Conservation (phyloP, 257 asterid species). For the Agastache rugosa region DNA sequence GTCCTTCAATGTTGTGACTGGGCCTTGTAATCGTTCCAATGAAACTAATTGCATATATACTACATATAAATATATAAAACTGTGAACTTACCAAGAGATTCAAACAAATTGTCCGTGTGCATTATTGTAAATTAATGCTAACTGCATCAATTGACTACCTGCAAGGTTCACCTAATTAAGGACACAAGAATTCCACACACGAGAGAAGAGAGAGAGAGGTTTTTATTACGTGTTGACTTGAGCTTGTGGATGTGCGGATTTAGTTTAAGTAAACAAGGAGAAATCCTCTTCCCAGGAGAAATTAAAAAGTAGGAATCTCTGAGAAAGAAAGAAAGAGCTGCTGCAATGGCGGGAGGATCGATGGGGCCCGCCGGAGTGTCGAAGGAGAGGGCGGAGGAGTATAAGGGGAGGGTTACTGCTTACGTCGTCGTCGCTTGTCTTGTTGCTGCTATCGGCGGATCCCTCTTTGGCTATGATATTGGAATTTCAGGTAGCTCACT, state of each 20-base stretch:
- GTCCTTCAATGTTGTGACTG: no score
- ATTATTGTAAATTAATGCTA: no score
- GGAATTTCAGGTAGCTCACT: constrained; percentile 69
- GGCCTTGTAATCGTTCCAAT: no score
- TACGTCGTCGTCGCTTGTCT: constrained; percentile 64
- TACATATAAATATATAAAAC: no score
- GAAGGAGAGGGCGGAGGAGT: constrained; percentile 70
- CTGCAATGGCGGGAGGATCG: constrained; percentile 72
- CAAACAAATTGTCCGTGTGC: neutral
- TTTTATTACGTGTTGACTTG: neutral
- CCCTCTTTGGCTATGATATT: constrained; percentile 83
- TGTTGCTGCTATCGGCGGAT: constrained; percentile 79
- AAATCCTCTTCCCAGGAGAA: no score
- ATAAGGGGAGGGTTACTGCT: constrained; percentile 62
- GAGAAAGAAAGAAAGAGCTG: neutral
- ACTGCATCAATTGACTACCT: no score
- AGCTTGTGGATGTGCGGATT: neutral
- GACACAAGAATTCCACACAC: neutral
- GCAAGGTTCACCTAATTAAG: neutral
- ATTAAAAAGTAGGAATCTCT: no score
- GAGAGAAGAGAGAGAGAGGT: neutral
- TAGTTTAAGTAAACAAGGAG: neutral
- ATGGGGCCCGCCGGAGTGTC: constrained; percentile 60
- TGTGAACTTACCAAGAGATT: neutral
- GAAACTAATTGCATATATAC: no score